Base-by-base conservation (phyloP, 2,329 filamentous ascomycete genomes). In the Trichoderma brevicompactum region DNA sequence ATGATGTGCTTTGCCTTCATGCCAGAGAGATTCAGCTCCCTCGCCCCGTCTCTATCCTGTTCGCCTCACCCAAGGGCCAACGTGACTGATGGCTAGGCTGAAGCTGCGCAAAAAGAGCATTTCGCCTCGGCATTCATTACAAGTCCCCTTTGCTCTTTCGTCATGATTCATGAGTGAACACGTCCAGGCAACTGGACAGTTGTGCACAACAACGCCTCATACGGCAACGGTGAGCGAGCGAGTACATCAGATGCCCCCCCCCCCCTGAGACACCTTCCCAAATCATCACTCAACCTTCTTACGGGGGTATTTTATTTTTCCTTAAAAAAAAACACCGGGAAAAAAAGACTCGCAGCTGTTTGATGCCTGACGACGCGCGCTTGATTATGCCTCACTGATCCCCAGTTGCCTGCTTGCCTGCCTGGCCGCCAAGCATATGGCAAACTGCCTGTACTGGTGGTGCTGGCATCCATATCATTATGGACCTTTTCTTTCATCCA, bases 11-110 rank as follows among this genome's bases (percentile, higher is more conserved):
- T 48, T 23, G 44, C 44, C 44, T 36, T 38, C 28, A 55, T 44
- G 46, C 48, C 64, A 60, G 41, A 65, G 55, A 65, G 55, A 58
- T 41, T 58, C 53, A 64, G 52, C 64, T 53, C 28, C 28, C 32
- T 54, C 56, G 52, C 62, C 52, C 50, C 50, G 50, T 56, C 43
- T 7, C 44, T 23, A 49, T 56, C 62, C 43, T 41, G 44, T 60
- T 40, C 56, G 56, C 56, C 56, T 60, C 56, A 41, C 19, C 36
- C 44, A 15, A 5, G 38, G 23, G 34, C 9, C 28, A 60, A 60
- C 36, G 44, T 41, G 56, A 49, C 44, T 15, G 56, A 40, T 56
- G 40, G 9, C 53, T 13, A 23, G 56, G 36, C 56, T 13, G 12
- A 32, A 32, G 23, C 23, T 28, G 23, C 23, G 32, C 7, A 44